A percentile compares a stretch with the other conserved stretches of the same genome.
phyloP scores from a whole-genome alignment of 495 filamentous ascomycete genomes.

The Aspergillus carlsbadensis region DNA sequence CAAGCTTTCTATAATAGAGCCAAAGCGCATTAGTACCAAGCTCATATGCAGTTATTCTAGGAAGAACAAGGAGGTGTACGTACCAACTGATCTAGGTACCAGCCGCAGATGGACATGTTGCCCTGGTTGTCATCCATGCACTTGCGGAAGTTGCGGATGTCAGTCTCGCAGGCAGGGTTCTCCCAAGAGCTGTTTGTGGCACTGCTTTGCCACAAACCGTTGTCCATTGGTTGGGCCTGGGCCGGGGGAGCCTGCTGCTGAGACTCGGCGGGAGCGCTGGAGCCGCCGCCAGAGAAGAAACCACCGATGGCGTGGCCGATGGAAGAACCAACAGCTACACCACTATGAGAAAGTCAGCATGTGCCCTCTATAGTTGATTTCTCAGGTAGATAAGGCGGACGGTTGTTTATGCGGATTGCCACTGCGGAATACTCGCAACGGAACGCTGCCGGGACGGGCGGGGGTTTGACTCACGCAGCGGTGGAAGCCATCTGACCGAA shows the following conservation, averaged over 20 bases:
- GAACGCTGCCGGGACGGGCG: neutral
- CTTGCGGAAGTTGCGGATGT: constrained; percentile 82
- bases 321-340: constrained; percentile 91
- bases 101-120: constrained; percentile 91
- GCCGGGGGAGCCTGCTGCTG: constrained; percentile 46
- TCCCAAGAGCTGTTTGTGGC: constrained; percentile 48
- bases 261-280: constrained; percentile 56
- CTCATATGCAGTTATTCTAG: neutral
- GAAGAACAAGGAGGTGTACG: constrained; percentile 15
- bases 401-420: neutral
- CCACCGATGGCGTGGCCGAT: constrained; percentile 94
- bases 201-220: constrained; percentile 52
- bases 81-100: constrained; percentile 95
- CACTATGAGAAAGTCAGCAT: constrained; percentile 49
- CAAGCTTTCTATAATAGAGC: constrained; percentile 72
- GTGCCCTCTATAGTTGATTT: constrained; percentile 1
- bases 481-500: constrained; percentile 87
- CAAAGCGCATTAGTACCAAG: constrained; percentile 26
- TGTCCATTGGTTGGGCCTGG: constrained; percentile 46
- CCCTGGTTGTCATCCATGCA: constrained; percentile 95
- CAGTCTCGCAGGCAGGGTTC: constrained; percentile 65
- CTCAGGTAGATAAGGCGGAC: neutral
- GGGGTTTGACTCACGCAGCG: constrained; percentile 62
- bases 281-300: constrained; percentile 71
- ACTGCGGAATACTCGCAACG: neutral